phyloP scores from a whole-genome alignment of 108 stramenopile genomes.

The Parmales sp. region DNA sequence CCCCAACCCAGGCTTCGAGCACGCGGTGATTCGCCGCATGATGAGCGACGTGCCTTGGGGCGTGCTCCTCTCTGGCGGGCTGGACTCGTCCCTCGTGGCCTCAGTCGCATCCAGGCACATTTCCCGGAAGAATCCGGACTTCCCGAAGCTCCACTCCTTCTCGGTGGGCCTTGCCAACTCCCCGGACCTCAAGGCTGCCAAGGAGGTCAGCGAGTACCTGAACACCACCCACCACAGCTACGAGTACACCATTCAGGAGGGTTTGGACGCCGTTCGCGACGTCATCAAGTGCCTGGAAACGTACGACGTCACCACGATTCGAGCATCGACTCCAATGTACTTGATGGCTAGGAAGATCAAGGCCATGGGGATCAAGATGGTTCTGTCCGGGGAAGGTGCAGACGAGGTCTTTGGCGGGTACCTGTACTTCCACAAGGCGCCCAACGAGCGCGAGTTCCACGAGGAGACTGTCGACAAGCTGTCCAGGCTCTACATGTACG shows the following conservation, averaged over 20 bases:
- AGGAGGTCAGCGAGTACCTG: constrained; percentile 82
- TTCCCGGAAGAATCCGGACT: constrained; percentile 55
- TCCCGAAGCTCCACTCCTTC: constrained; percentile 92
- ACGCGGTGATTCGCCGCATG: constrained; percentile 85
- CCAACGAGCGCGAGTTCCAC: constrained; percentile 87
- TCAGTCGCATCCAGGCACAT: constrained; percentile 82
- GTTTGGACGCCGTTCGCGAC: constrained; percentile 90
- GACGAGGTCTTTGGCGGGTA: constrained; percentile 98
- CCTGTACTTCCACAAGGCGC: constrained; percentile 99
- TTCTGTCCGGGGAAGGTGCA: constrained; percentile 94
- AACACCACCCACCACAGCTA: constrained; percentile 96
- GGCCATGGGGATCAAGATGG: constrained; percentile 99
- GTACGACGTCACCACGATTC: constrained; percentile 93
- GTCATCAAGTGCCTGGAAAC: constrained; percentile 91
- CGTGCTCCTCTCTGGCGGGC: constrained; percentile 89
- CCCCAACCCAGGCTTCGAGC: constrained; percentile 79
- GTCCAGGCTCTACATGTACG: constrained; percentile 85
- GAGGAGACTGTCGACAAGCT: constrained; percentile 94
- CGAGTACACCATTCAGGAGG: constrained; percentile 92
- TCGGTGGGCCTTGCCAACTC: constrained; percentile 79
- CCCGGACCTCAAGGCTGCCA: constrained; percentile 89
- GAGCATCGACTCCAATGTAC: constrained; percentile 95
- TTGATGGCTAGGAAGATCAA: constrained; percentile 96
- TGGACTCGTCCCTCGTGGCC: constrained; percentile 93
- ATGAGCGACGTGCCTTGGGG: constrained; percentile 99